Evolutionary conservation across 2,329 filamentous ascomycete genomes (phyloP), one percentile per base, ranked within the genome.

Genomic region (Chaetomium sp.): DNA sequence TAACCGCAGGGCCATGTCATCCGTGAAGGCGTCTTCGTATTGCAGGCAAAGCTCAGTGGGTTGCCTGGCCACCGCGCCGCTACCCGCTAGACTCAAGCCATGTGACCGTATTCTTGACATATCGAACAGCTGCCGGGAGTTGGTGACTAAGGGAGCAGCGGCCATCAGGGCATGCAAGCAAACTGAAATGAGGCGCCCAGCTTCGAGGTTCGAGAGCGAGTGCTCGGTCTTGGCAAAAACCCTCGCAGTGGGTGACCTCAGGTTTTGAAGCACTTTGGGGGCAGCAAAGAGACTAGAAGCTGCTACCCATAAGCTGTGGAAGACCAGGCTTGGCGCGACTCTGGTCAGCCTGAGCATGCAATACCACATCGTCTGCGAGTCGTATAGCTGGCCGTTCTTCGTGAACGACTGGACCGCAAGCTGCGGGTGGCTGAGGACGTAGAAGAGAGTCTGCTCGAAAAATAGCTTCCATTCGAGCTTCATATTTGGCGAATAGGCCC

Each of bases 221-320:
- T 67, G 66, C 27, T 68, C 67, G 35, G 65, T 59, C 19, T 63
- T 71, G 4, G 69, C 68, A 33, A 72, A 72, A 4, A 72, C 63
- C 54, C 68, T 72, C 19, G 66, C 66, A 2, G 68, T 70, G 0
- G 73, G 68, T 14, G 73, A 72, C 7, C 69, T 70, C 45, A 72
- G 66, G 8, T 71, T 67, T 55, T 74, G 74, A 0, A 79, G 62
- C 5, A 71, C 61, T 54, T 72, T 71, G 1, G 82, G 80, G 1
- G 80, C 76, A n/a, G 74, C 70, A 61, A 86, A 87, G 4, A 87
- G 70, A 47, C 75, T 75, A 6, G 76, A 78, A 1, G 82, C 74
- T 5, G 81, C 80, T 60, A 81, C 73, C 85, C 85, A 88, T 5
- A 87, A 72, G 62, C 81, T 84, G 64, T 86, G 79, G 51, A 85